Conservation (phyloP, 805 yeast species). For the Blastobotrys robertii region DNA sequence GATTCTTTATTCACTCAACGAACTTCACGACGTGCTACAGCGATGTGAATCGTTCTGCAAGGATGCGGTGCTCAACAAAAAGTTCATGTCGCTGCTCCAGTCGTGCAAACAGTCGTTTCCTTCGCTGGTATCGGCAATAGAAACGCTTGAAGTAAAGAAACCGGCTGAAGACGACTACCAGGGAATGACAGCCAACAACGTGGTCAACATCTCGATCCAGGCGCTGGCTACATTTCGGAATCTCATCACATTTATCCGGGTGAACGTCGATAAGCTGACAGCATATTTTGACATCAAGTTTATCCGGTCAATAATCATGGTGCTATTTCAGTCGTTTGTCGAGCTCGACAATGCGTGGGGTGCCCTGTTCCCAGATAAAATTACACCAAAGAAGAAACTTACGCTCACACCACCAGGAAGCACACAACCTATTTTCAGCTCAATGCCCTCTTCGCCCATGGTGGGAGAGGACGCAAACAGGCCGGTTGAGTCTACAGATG, state of each 20-base stretch:
- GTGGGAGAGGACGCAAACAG: conserved; percentile 11
- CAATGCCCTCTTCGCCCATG: conserved; percentile 13
- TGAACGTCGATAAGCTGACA: conserved; percentile 40
- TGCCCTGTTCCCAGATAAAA: conserved; percentile 22
- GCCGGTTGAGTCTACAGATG: conserved; percentile 41
- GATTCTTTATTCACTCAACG: conserved; percentile 51
- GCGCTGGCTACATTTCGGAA: conserved; percentile 41
- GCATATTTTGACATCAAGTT: conserved; percentile 53
- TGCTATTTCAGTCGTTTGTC: conserved; percentile 51
- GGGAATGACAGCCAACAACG: neutral
- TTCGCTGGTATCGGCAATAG: conserved; percentile 46
- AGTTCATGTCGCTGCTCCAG: conserved; percentile 8
- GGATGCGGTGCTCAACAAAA: conserved; percentile 8
- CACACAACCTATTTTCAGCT: neutral
- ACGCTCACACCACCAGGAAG: neutral
- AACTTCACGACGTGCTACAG: conserved; percentile 36
- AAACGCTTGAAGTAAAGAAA: conserved; percentile 17
- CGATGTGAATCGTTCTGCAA: conserved; percentile 13
- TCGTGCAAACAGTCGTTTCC: conserved; percentile 12
- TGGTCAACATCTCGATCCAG: conserved; percentile 23
- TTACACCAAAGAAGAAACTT: neutral
- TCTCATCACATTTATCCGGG: conserved; percentile 39
- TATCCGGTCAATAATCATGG: conserved; percentile 51
- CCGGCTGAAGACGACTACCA: neutral
- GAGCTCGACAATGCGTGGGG: conserved; percentile 62